Percentiles rank a stretch among this genome's conserved stretches.
Evolutionary conservation across 192 early-diverging fungal species (phyloP).

Genomic region (Funneliformis geosporum): DNA sequence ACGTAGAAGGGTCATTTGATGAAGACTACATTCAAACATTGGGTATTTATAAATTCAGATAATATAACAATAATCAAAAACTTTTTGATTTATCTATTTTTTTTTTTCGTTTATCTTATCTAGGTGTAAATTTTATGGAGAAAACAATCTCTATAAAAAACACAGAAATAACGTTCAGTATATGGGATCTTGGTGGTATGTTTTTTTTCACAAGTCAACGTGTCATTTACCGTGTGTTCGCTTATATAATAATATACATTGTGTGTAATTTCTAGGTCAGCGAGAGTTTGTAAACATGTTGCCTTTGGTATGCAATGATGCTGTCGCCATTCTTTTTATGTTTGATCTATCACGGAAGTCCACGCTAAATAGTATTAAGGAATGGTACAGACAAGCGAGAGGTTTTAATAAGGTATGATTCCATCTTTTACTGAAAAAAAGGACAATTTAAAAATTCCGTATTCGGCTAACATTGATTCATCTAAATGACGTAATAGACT

Average conservation of each 20-base stretch:
- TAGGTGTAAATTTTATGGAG: conserved; percentile 96
- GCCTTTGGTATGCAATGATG: conserved; percentile 95
- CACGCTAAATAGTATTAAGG: conserved; percentile 90
- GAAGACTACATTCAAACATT: conserved; percentile 95
- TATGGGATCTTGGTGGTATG: conserved; percentile 95
- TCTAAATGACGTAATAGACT: conserved; percentile 49
- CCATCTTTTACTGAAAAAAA: not conserved
- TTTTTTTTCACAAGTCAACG: not conserved
- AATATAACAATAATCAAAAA: not conserved
- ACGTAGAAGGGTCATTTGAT: conserved; percentile 93
- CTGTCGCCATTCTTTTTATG: conserved; percentile 93
- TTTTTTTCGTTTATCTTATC: not conserved
- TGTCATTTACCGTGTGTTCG: not conserved
- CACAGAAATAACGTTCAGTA: conserved; percentile 93
- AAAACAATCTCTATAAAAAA: conserved; percentile 90
- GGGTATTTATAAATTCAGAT: conserved; percentile 47
- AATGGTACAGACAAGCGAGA: conserved; percentile 95
- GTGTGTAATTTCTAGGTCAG: conserved; percentile 61
- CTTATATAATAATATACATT: not conserved
- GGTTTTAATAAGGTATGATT: conserved; percentile 86
- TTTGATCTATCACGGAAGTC: conserved; percentile 92
- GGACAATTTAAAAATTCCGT: not conserved
- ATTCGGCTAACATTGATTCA: not conserved
- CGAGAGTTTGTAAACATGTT: conserved; percentile 97
- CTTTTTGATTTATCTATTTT: not conserved